Conservation (phyloP, 768 basidiomycete species). For the Podaxis sp. region DNA sequence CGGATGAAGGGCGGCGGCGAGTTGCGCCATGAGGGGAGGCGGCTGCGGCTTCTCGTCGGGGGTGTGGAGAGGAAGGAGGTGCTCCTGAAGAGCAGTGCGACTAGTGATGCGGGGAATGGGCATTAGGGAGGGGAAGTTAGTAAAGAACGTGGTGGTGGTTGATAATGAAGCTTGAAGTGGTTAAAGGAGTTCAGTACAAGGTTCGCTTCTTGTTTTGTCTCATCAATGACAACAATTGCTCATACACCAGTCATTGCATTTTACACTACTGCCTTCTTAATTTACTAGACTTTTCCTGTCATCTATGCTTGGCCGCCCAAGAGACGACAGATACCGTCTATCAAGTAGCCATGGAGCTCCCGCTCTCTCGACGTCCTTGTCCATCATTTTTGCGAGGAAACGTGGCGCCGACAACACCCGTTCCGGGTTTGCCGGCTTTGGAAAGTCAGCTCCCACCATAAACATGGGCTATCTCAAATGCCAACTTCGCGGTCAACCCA, state of each 20-base stretch:
- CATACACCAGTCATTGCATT: not conserved
- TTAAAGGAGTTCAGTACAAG: not conserved
- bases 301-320: not conserved
- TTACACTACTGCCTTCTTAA: not conserved
- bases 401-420: not conserved
- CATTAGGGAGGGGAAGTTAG: conserved; percentile 19
- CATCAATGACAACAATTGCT: not conserved
- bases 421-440: not conserved
- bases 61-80: conserved; percentile 23
- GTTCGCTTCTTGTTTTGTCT: not conserved
- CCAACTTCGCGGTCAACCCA: too few species aligned
- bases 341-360: not conserved
- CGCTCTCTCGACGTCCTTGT: not conserved
- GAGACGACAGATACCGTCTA: not conserved
- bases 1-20: conserved; percentile 34
- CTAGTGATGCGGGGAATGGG: conserved; percentile 25
- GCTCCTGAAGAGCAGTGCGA: conserved; percentile 32
- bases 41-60: conserved; percentile 15
- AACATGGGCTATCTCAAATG: too few species aligned
- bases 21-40: conserved; percentile 22
- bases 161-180: not conserved
- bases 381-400: too few species aligned
- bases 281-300: not conserved
- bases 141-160: conserved; percentile 8
- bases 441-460: not conserved